A percentile compares a stretch with the other conserved stretches of the same genome.
Evolutionary conservation across 768 basidiomycete species (phyloP).

Genomic region (Calocera viscosa): DNA sequence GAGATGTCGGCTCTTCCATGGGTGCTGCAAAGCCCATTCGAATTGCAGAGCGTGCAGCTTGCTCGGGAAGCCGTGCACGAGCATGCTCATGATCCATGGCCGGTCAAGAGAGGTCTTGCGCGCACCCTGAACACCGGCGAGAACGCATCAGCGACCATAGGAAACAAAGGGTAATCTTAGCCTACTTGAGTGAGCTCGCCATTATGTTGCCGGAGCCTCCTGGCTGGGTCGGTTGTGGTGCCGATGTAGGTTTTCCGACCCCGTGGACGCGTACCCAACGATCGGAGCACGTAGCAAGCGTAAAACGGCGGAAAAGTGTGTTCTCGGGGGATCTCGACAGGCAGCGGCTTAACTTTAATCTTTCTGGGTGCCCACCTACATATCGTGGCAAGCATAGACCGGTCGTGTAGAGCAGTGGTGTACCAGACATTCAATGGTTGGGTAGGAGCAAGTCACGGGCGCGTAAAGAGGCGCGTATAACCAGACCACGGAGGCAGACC

Average conservation of each 20-base stretch:
- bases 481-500: not conserved
- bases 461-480: not conserved
- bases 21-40: constrained; percentile 65
- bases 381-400: not conserved
- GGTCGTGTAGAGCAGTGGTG: not conserved
- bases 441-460: not conserved
- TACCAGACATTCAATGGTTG: too few relatives aligned
- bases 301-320: constrained; percentile 40
- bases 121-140: constrained; percentile 35
- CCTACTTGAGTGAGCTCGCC: constrained; percentile 45
- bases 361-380: not conserved
- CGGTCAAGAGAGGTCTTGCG: constrained; percentile 46
- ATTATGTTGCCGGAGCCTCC: constrained; percentile 51
- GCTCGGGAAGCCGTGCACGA: constrained; percentile 72
- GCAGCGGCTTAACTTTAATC: not conserved
- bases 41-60: constrained; percentile 63
- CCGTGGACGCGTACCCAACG: constrained; percentile 19
- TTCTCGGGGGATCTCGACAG: not conserved
- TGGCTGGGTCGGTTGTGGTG: not conserved
- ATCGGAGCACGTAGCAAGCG: constrained; percentile 71
- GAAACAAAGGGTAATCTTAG: not conserved
- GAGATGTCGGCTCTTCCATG: constrained; percentile 53
- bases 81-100: constrained; percentile 78
- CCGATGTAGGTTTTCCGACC: not conserved
- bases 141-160: not conserved